Evolutionary conservation across 108 stramenopile species (phyloP), one percentile per base, ranked within the genome.

Genomic region (Chaetoceros muelleri): DNA sequence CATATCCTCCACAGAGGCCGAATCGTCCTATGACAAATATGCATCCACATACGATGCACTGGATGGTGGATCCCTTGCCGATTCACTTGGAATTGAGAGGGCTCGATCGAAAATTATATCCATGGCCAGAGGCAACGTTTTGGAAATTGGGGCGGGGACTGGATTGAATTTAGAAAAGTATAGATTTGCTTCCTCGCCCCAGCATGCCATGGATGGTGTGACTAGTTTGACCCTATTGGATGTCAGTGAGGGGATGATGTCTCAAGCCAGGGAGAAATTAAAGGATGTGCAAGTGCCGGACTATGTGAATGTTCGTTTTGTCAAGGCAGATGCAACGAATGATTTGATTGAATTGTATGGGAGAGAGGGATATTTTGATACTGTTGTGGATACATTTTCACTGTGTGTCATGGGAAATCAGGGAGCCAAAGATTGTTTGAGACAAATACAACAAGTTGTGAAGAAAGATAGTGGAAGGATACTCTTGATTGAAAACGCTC

Each of bases 121-220:
- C 22, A 29, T 67, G 31, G 86, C 86, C 1, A 58, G 50, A 49
- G 93, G 93, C 26, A 52, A 73, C 28, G 86, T 88, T 20, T 61
- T 94, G 44, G 93, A 94, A 60, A 80, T 94, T 54, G 88, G 88
- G 1, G 82, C 62, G 31, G 93, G 93, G 0, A 94, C 93, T 23
- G 93, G 93, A 29, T 70, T 90, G 52, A 88, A 88, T 50, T 48
- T 90, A 30, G 59, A 61, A 29, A 70, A 66, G 34, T 94, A 94
- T 58, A 47, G 28, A 16, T 50, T 76, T 46, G 48, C 34, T 25
- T 62, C 65, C 44, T 57, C 57, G 1, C 53, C 62, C 17, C 28
- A 70, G 30, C n/a, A n/a, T n/a, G 49, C 18, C 3, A 19, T 25
- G 28, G 54, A 25, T 53, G 50, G 59, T 1, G 47, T 92, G 10